phyloP scores from a whole-genome alignment of 2,329 filamentous ascomycete genomes.

The Neonectria hederae region DNA sequence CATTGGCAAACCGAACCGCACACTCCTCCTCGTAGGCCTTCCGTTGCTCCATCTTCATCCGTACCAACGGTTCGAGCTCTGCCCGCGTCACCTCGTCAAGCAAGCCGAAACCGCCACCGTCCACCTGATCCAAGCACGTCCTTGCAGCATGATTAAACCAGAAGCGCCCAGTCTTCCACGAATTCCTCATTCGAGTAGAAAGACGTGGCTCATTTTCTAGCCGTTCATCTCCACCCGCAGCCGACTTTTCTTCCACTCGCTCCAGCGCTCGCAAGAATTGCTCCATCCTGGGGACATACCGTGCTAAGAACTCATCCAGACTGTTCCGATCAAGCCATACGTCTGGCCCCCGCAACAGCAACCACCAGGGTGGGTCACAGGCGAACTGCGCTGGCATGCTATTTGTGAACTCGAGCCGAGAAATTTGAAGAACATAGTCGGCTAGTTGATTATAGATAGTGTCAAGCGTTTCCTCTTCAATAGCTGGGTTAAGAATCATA shows the following conservation, averaged over 20 bases:
- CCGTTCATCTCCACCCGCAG: too few relatives aligned
- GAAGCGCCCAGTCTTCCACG: too few relatives aligned
- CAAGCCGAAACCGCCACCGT: conserved; percentile 29
- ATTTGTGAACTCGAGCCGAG: conserved; percentile 20
- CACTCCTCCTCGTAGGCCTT: conserved; percentile 43
- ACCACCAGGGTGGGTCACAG: background rate
- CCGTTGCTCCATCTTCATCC: conserved; percentile 45
- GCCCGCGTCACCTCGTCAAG: conserved; percentile 36
- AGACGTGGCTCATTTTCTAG: too few relatives aligned
- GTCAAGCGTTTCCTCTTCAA: conserved; percentile 33
- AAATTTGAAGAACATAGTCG: conserved; percentile 43
- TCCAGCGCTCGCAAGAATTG: background rate
- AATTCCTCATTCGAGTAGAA: too few relatives aligned
- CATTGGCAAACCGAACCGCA: conserved; percentile 15
- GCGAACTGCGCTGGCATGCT: background rate
- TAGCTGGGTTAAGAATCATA: conserved; percentile 29
- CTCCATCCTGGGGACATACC: background rate
- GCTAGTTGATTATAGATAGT: conserved; percentile 40
- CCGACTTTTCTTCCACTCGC: too few relatives aligned
- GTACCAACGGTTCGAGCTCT: conserved; percentile 40
- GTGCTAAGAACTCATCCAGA: background rate
- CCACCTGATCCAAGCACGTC: too few relatives aligned
- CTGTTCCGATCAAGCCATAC: background rate
- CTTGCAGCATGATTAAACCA: too few relatives aligned
- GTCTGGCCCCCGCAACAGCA: background rate